A percentile compares a stretch with the other conserved stretches of the same genome.
phyloP scores from a whole-genome alignment of 345 rosid species.

The Carallia pectinifolia region DNA sequence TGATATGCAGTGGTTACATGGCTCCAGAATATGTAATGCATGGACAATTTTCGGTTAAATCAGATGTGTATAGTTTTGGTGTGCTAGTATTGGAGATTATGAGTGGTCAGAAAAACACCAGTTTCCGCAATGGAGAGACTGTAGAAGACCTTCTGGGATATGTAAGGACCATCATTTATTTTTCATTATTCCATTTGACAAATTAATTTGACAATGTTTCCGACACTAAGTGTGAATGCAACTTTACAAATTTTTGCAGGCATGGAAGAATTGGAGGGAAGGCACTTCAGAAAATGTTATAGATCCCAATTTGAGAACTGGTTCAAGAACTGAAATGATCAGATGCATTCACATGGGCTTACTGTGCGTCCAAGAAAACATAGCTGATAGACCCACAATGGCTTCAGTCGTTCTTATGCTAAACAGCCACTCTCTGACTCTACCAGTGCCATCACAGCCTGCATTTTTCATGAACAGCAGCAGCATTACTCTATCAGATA shows the following conservation, averaged over 20 bases:
- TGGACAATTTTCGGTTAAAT: not conserved
- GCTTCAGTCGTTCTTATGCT: slow-evolving; percentile 12
- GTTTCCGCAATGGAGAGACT: not conserved
- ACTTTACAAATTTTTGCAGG: slow-evolving; percentile 14
- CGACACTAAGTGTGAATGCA: too few species aligned
- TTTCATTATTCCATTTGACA: not conserved
- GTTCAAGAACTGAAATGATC: too few species aligned
- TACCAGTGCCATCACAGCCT: slow-evolving; percentile 5
- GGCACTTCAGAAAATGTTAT: too few species aligned
- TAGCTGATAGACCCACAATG: slow-evolving; percentile 17
- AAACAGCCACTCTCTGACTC: not conserved
- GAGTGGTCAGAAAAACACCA: not conserved
- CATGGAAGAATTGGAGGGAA: too few species aligned
- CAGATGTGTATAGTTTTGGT: slow-evolving; percentile 2
- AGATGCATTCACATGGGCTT: too few species aligned
- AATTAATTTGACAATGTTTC: too few species aligned
- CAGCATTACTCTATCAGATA: not conserved
- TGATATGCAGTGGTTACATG: not conserved
- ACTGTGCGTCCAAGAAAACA: slow-evolving; percentile 8
- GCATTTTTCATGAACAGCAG: not conserved
- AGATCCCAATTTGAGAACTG: too few species aligned
- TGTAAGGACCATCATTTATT: not conserved
- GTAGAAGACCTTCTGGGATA: not conserved
- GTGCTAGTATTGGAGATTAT: slow-evolving; percentile 4
- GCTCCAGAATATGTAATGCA: not conserved